Conservation (phyloP, 2,329 filamentous ascomycete genomes). For the Pseudogymnoascus destructans region DNA sequence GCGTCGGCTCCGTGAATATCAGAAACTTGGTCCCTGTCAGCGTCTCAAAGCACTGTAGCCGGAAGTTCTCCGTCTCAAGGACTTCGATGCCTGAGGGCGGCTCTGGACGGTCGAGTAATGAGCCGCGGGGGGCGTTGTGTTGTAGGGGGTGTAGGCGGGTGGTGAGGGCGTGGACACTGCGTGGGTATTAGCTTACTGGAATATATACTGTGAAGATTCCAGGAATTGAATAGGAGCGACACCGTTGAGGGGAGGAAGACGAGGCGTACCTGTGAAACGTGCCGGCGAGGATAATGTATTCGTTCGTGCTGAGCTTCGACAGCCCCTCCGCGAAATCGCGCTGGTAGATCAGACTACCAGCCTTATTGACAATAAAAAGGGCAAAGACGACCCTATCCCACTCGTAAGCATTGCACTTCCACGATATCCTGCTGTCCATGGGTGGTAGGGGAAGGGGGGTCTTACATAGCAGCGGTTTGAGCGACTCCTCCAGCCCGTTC, state of each 20-base stretch:
- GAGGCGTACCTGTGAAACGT: constrained; percentile 78
- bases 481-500: neutral
- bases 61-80: constrained; percentile 86
- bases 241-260: constrained; percentile 16
- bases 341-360: constrained; percentile 91
- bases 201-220: neutral
- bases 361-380: constrained; percentile 97
- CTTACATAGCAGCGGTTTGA: constrained; percentile 4
- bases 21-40: constrained; percentile 91
- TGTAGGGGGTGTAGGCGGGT: constrained; percentile 49
- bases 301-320: constrained; percentile 82
- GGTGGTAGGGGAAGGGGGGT: neutral
- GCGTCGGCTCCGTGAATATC: constrained; percentile 75
- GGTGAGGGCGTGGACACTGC: constrained; percentile 56
- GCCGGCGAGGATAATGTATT: constrained; percentile 90
- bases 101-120: constrained; percentile 35
- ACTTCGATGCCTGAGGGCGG: constrained; percentile 74
- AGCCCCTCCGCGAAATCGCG: constrained; percentile 80
- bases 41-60: constrained; percentile 91
- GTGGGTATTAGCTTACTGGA: constrained; percentile 10
- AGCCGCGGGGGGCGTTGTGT: constrained; percentile 40
- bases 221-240: neutral
- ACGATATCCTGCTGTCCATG: neutral
- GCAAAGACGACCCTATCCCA: constrained; percentile 73
- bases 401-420: neutral